Conservation (phyloP, 2,329 filamentous ascomycete species). For the Talaromyces atroroseus region DNA sequence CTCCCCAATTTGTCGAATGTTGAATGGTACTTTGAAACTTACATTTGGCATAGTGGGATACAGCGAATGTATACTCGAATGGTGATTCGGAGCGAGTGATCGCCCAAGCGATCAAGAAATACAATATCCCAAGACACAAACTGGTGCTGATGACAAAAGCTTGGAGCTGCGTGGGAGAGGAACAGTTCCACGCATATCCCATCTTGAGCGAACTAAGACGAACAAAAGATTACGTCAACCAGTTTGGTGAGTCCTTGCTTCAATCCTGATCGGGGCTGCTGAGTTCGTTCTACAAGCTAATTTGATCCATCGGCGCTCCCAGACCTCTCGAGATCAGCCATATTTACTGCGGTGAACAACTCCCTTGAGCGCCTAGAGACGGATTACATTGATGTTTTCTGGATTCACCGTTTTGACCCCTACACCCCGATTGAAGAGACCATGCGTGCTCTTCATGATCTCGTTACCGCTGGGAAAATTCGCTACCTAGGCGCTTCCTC, state of each 20-base stretch:
- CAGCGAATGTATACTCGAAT: conserved; percentile 38
- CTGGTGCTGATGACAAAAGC: conserved; percentile 53
- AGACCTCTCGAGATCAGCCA: background rate
- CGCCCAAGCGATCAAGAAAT: conserved; percentile 56
- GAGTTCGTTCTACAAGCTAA: too few species aligned
- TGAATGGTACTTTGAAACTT: conserved; percentile 53
- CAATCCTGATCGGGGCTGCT: too few species aligned
- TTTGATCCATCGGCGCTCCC: too few species aligned
- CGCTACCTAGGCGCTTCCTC: conserved; percentile 30
- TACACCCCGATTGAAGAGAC: conserved; percentile 42
- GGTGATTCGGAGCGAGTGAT: conserved; percentile 59
- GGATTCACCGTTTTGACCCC: conserved; percentile 31
- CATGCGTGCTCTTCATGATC: conserved; percentile 33
- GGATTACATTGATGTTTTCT: background rate
- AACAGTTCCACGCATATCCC: background rate
- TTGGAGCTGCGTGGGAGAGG: background rate
- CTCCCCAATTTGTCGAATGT: conserved; percentile 46
- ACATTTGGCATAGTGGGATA: conserved; percentile 18
- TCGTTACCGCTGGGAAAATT: conserved; percentile 29
- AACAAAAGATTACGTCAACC: background rate
- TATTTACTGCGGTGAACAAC: background rate
- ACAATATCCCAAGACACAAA: conserved; percentile 52
- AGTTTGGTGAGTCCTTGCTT: background rate
- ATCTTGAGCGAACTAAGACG: background rate
- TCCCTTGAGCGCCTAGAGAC: background rate